Base-by-base conservation (phyloP, 75 land plant species). In the Cunninghamia lanceolata region DNA sequence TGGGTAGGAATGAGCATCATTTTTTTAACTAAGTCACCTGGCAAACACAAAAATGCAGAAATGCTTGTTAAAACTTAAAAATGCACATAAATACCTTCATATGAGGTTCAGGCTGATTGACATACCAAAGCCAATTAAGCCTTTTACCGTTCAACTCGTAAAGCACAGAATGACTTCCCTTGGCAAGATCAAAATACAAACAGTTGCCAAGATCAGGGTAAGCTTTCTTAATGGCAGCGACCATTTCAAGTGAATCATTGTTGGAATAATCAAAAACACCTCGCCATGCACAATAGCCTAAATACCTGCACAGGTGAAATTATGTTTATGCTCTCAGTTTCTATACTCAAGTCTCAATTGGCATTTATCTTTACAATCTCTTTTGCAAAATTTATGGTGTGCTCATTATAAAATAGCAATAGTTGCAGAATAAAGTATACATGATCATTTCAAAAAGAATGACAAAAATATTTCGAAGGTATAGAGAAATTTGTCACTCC, bases 281-380 rank as follows among this genome's bases (percentile, higher is more conserved):
- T 87, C 98, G 88, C 98, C 96, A 94, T 59, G 96, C 98, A 90
- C 91, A 92, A 82, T 96, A 96, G 46, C 98, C 98, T 28, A 92
- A 88, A 86, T 96, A 96, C 90, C 98, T 96, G 43, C 82, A 87
- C 75, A 71, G 36, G 75, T 71, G 75, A 71, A 32, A 71, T 71
- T 71, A 34, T 71, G 75, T 71, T 71, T 34, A 71, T 71, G 13
- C 36, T 71, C 36, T 71, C 75, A 71, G 75, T 34, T 34, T 32
- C 36, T 71, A 71, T 11, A 34, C 15, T 32, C 0, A 71, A 34
- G 75, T 32, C 75, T 34, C 75, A 71, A 71, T 13, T 71, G 15
- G 13, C 34, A 32, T 21, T 71, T 34, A 30, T 71, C 36, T 71
- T 34, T 71, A 71, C 35, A 21, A 71, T 13, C 4, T 71, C 4